Base-by-base conservation (phyloP, 2,329 filamentous ascomycete species). In the Rhytidhysteron rufulum region DNA sequence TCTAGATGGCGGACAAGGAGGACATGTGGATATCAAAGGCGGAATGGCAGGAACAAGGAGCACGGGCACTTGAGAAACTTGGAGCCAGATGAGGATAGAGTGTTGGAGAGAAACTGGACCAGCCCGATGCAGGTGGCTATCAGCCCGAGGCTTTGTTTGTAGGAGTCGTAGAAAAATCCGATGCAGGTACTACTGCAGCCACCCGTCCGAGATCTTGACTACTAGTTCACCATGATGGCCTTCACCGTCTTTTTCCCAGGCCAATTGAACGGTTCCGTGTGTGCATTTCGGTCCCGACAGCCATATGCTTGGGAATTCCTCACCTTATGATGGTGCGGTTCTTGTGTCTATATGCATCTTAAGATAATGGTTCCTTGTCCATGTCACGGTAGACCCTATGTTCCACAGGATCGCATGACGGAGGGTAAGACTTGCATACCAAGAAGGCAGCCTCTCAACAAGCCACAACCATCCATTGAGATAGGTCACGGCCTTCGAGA, bases 21-120 rank as follows among this genome's bases (percentile, higher is more conserved):
- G 86, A 85, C 66, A 97, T 97, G 93, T 98, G 93, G 93, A 90
- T 98, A 60, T 86, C 85, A 54, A 95, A 95, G 77, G 79, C 86
- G 60, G 93, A 98, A 70, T 98, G 93, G 93, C 80, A 93, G 60
- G 93, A 98, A 71, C 85, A 96, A 65, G 93, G 93, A 29, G 65
- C 85, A 27, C 78, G 85, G 42, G 83, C 86, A 45, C 70, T 98
- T 62, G 88, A 94, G 73, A 98, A 97, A 77, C 75, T 98, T 57
- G 93, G 93, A 11, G 88, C 89, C 37, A 83, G 91, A 79, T 93
- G 51, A 63, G 41, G 32, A 49, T 38, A 44, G 41, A 34, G n/a
- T 45, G 5, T 41, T 38, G 31, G 13, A 34, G n/a, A n/a, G n/a
- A n/a, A n/a, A n/a, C n/a, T n/a, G 37, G 25, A 41, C 21, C 15